Base-by-base conservation (phyloP, 257 asterid genomes). In the Coffea canephora region DNA sequence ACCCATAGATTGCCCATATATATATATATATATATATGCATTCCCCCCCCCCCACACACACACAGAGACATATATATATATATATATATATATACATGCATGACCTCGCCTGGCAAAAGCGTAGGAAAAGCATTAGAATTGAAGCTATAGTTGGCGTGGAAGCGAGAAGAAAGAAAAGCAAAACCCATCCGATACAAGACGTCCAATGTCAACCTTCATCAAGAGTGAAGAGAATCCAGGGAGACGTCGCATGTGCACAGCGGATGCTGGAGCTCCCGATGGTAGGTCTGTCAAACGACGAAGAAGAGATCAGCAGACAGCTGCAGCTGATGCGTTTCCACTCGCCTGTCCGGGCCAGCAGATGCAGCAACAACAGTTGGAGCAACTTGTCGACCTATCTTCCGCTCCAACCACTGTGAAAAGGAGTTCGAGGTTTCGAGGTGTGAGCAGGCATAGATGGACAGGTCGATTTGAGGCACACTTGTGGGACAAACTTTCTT, bases 391-490 rank as follows among this genome's bases (percentile, higher is more conserved):
- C 11, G 87, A 73, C 43, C 72, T 31, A 9, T 14, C 79, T 39
- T 73, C 84, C 19, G 81, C 80, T 25, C 83, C 90, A 10, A 86
- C 90, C 4, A 87, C 97, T 1, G 90, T 90, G 80, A 92, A 90
- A 67, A 85, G 95, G 80, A 92, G 97, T 77, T 92, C 97, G 6
- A 89, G 89, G 74, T 91, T 86, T 77, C 91, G 97, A 6, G 97
- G 97, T 1, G 93, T 83, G 7, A 86, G 94, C 86, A 87, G 78
- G 84, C 91, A 90, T 76, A 74, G 89, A 69, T 90, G 93, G 95
- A 91, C 95, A 1, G 90, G 93, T 4, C 80, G 93, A 65, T 86
- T 82, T 3, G 93, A 89, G 68, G 91, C 93, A 3, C 95, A 91
- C 82, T 82, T 91, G 78, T 91, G 95, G 93, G 95, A 91, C 85